Evolutionary conservation across 345 rosid genomes (phyloP), one percentile per base, ranked within the genome.

Genomic region (Salix suchowensis): DNA sequence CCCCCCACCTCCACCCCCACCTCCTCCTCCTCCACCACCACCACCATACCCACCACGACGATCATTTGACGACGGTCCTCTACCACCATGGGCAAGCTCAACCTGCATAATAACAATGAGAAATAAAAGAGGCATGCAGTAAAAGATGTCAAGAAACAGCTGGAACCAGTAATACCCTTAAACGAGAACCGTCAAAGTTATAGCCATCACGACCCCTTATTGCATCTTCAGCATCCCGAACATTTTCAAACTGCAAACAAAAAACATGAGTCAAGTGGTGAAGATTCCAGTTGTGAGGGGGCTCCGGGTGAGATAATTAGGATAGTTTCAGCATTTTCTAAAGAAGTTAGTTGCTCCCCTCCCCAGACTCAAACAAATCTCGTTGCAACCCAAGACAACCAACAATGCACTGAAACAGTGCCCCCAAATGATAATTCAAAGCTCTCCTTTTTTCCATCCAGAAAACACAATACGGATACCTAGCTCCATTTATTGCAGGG

Each of bases 51-150:
- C 64, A 23, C 64, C 64, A 58, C 85, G 81, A 19, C 64, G 71
- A 37, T 78, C 87, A 75, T 34, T 71, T 55, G 81, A 74, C 39
- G 81, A 72, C 73, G 82, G 96, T 61, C 97, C 95, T 80, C 96
- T 85, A 70, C 98, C 99, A 82, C 99, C 64, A 58, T 58, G 64
- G 28, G 64, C 64, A 83, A 96, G 97, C 84, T 96, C 99, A 84
- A 96, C 97, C 99, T 96, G 81, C 83, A 83, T 13, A 26, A 8
- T 61, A 73, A 23, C 14, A 23, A 58, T 58, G 37, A 61, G 42
- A 10, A 37, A 73, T 58, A 70, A 23, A 73, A 34, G 73, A 40
- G 36, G 28, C 50, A 26, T 65, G 21, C 39, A 21, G 42, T 28
- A 68, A 15, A 73, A 34, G 28, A 23, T 28, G 1, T 9, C 10